phyloP scores from a whole-genome alignment of 192 early-diverging fungal species.

The Rhizophagus sp. region DNA sequence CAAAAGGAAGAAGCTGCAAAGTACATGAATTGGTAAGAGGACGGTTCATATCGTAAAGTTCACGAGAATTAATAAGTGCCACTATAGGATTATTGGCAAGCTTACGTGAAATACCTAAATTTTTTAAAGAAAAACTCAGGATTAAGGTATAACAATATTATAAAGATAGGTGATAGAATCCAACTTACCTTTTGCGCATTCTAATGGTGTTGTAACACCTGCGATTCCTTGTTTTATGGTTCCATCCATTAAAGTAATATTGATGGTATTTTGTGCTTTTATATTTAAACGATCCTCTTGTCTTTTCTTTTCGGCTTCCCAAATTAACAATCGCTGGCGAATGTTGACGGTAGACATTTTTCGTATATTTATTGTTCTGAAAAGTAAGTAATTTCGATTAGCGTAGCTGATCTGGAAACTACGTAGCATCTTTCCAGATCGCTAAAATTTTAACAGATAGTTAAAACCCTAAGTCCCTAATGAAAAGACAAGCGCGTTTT shows the following conservation, averaged over 20 bases:
- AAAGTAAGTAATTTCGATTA: not conserved
- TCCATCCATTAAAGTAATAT: slow-evolving; percentile 37
- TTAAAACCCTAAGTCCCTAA: too few species aligned
- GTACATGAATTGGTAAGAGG: slow-evolving; percentile 43
- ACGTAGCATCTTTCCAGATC: not conserved
- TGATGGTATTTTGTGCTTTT: slow-evolving; percentile 20
- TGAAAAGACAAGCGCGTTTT: too few species aligned
- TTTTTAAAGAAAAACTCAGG: not conserved
- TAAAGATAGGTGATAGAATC: not conserved
- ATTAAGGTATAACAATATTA: not conserved
- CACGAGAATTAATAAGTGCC: slow-evolving; percentile 49
- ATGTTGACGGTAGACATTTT: not conserved
- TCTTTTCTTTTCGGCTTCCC: slow-evolving; percentile 6
- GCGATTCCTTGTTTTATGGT: slow-evolving; percentile 28
- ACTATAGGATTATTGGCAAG: slow-evolving; percentile 49
- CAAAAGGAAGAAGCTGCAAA: slow-evolving; percentile 47
- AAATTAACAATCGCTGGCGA: not conserved
- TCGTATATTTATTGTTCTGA: not conserved
- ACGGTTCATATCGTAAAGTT: slow-evolving; percentile 54
- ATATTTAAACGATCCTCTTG: not conserved
- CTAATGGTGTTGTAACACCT: slow-evolving; percentile 46
- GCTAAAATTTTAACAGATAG: not conserved
- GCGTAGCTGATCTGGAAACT: not conserved
- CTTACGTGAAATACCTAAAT: slow-evolving; percentile 44
- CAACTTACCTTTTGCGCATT: slow-evolving; percentile 51